Conservation (phyloP, 345 rosid genomes). For the Brassica juncea region DNA sequence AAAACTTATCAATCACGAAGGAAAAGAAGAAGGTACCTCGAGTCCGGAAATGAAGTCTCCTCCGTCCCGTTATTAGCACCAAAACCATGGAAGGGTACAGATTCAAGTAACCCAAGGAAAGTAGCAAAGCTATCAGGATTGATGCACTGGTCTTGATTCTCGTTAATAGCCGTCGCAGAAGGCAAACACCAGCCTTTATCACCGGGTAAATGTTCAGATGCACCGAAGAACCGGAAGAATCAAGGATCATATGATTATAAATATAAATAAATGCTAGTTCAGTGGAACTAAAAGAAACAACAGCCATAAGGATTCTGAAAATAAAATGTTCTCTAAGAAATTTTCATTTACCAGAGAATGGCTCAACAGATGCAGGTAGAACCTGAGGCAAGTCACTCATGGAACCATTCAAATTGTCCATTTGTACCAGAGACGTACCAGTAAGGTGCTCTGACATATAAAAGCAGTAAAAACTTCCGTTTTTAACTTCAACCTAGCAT, state of each 20-base stretch:
- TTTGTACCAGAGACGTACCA: conserved; percentile 41
- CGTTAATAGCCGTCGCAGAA: conserved; percentile 53
- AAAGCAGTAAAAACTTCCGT: conserved; percentile 63
- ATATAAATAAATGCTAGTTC: background rate
- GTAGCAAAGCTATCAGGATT: conserved; percentile 71
- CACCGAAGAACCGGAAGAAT: conserved; percentile 42
- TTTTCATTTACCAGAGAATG: conserved; percentile 57
- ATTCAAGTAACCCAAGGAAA: conserved; percentile 83
- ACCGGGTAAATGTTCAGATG: conserved; percentile 45
- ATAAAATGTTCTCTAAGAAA: conserved; percentile 1
- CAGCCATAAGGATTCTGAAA: background rate
- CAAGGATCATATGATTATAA: background rate
- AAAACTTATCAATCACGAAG: background rate
- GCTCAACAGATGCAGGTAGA: conserved; percentile 57
- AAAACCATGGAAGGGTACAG: conserved; percentile 71
- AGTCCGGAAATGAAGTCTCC: conserved; percentile 56
- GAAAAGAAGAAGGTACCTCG: conserved; percentile 51
- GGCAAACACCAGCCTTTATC: conserved; percentile 58
- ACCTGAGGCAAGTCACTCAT: conserved; percentile 58
- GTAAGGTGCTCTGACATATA: conserved; percentile 70
- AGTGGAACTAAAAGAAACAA: conserved; percentile 24
- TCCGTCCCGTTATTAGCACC: conserved; percentile 63
- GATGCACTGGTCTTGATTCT: conserved; percentile 65
- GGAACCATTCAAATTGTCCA: conserved; percentile 38
- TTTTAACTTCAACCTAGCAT: conserved; percentile 70